These are phyloP conservation scores for Klebsormidium nitens DNA, from an alignment of 139 green algal species.

Conservation along the genomic window DNA sequence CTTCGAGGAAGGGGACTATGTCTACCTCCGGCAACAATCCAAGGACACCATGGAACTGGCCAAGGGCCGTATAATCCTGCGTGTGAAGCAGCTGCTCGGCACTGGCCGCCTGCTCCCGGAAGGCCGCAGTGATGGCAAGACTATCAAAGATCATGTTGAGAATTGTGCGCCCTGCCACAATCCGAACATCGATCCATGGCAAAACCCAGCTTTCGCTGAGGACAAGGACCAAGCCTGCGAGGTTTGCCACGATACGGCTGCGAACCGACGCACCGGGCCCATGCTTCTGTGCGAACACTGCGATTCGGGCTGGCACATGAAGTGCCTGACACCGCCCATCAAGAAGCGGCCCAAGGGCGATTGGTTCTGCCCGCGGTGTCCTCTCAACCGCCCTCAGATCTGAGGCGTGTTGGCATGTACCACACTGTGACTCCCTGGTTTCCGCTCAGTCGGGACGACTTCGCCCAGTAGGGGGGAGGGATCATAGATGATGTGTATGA, in stretches of 20 bases:
- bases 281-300: background rate
- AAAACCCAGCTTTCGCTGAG: background rate
- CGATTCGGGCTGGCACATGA: too few relatives aligned
- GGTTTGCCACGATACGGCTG: too few relatives aligned
- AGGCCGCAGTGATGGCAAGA: background rate
- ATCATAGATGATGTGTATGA: too few relatives aligned
- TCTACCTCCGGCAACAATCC: constrained; percentile 1
- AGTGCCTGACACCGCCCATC: background rate
- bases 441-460: background rate
- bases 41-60: background rate
- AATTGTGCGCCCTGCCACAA: too few relatives aligned
- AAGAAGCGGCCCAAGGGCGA: background rate
- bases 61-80: background rate
- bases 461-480: background rate
- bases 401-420: background rate
- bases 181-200: too few relatives aligned
- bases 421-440: background rate
- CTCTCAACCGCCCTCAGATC: background rate
- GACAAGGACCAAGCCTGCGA: background rate
- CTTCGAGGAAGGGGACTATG: constrained; percentile 1
- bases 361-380: background rate
- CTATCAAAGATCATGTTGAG: too few relatives aligned
- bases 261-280: too few relatives aligned
- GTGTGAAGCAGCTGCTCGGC: background rate
- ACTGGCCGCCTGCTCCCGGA: background rate